Evolutionary conservation across 2,329 filamentous ascomycete genomes (phyloP).

Genomic region (Daldinia eschscholtzii): DNA sequence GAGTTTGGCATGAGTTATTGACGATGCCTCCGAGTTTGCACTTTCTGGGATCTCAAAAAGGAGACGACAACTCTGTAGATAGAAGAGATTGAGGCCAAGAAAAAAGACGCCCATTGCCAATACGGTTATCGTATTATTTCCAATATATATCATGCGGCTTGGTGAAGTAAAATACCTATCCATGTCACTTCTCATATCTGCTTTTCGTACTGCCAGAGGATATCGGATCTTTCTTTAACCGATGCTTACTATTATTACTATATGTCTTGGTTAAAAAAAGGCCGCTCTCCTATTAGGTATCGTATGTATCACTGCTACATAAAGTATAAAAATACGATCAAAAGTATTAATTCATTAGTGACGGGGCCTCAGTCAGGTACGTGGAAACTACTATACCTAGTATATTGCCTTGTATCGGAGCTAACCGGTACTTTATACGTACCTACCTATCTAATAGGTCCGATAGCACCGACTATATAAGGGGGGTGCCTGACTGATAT

Average conservation of each 20-base stretch:
- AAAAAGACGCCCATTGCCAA: slow-evolving; percentile 35
- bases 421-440: not conserved
- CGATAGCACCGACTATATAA: slow-evolving; percentile 1
- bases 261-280: too few species aligned
- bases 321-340: too few species aligned
- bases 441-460: not conserved
- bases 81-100: slow-evolving; percentile 36
- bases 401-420: not conserved
- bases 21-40: slow-evolving; percentile 38
- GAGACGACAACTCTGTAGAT: slow-evolving; percentile 40
- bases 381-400: too few species aligned
- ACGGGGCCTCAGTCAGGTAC: too few species aligned
- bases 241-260: slow-evolving; percentile 3
- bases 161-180: slow-evolving; percentile 7
- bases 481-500: not conserved
- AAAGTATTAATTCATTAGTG: too few species aligned
- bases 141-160: not conserved
- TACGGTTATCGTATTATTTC: not conserved
- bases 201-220: not conserved
- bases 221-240: not conserved
- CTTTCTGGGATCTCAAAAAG: slow-evolving; percentile 37
- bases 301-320: too few species aligned
- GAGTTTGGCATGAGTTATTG: slow-evolving; percentile 42
- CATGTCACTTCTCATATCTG: too few species aligned
- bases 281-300: too few species aligned